Evolutionary conservation across 495 filamentous ascomycete genomes (phyloP), one percentile per base, ranked within the genome.

Genomic region (Mytilinidion resinicola): DNA sequence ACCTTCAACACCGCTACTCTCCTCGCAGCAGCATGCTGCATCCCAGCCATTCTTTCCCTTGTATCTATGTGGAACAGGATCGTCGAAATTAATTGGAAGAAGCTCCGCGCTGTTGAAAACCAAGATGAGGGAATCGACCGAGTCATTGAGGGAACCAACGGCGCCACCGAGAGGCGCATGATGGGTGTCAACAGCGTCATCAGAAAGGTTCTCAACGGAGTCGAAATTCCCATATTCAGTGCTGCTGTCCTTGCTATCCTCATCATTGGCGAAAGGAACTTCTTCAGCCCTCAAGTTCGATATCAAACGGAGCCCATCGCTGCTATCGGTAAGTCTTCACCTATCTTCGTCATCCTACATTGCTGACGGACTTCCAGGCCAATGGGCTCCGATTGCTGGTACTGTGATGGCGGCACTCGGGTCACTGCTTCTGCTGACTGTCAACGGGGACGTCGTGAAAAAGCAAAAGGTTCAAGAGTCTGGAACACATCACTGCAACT

Each of bases 1-100:
- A 75, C 74, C 0, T 83, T 84, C 59, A 73, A 75, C 53, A 76
- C 81, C 0, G 77, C 71, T 1, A 81, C 77, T 3, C 76, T 84
- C 6, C 67, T 85, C 1, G 76, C 82, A 1, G 80, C 80, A 30
- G 82, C 75, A 15, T 84, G 80, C 60, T 83, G 79, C 55, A 74
- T 85, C 33, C 82, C 81, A 0, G 79, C 79, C 10, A 75, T 84
- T 30, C 70, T 85, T 0, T 80, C 77, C 4, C 70, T 82, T 17
- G 69, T 76, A n/a, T 79, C 74, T 0, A 85, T 74, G 69, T 81
- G 75, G 77, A 77, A 80, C 51, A 83, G 81, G 60, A 83, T 84
- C 20, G 69, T 82, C 4, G 76, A 81, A 57, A 73, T 76, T 14
- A 82, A 83, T 54, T 81, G 78, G 78, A 77, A 72, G 52, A 58